Conservation (phyloP, 23 red algal genomes). For the Gracilaria vermiculophylla region DNA sequence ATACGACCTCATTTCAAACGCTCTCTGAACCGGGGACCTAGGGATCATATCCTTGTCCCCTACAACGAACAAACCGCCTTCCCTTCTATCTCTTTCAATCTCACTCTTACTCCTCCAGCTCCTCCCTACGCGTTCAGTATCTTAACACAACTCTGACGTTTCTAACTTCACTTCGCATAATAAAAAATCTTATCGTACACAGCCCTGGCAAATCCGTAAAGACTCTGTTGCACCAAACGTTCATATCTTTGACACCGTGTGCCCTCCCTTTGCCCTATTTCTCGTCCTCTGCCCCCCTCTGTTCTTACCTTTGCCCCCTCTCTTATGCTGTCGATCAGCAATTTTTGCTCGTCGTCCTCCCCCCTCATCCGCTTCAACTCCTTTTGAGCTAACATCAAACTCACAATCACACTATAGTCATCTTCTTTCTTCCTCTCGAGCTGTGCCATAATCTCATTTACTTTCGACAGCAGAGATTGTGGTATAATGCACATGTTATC, state of each 20-base stretch:
- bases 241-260: neutral
- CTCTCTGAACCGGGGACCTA: neutral
- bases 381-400: constrained; percentile 8
- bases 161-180: neutral
- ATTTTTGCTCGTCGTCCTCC: neutral
- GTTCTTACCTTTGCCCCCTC: neutral
- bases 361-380: neutral
- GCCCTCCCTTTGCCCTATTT: neutral
- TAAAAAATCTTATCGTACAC: neutral
- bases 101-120: neutral
- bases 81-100: neutral
- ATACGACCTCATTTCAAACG: neutral
- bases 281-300: neutral
- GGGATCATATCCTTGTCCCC: neutral
- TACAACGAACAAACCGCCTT: neutral
- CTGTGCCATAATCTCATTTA: neutral
- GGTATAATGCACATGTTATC: no score
- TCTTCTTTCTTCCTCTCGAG: neutral
- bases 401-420: constrained; percentile 3
- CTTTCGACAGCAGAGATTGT: no score
- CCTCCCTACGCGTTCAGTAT: neutral
- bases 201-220: neutral
- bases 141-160: neutral
- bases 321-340: neutral
- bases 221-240: neutral